Conservation (phyloP, 352 stramenopile species). For the Heterotrichella gracilis region DNA sequence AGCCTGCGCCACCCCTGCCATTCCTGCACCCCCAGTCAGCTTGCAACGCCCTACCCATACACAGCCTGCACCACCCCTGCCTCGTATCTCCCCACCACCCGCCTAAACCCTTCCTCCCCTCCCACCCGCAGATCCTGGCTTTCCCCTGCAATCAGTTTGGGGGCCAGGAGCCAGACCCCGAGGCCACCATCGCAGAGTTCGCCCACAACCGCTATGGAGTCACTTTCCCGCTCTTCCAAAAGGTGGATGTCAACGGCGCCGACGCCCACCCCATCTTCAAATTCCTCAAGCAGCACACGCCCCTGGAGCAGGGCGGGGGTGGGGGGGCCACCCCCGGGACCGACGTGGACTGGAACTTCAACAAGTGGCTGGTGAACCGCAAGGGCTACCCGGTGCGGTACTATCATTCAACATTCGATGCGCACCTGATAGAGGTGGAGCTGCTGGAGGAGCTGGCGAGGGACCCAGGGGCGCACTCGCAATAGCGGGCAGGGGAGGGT, state of each 20-base stretch:
- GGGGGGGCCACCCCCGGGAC: slow-evolving; percentile 33
- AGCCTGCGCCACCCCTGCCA: no score
- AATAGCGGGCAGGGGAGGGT: no score
- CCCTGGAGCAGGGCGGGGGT: no score
- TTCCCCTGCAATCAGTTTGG: slow-evolving; percentile 86
- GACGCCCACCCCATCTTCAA: slow-evolving; percentile 45
- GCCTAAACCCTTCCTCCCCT: no score
- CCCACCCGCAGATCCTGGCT: no score
- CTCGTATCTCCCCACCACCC: no score
- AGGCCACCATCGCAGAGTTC: slow-evolving; percentile 37
- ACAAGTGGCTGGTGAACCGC: slow-evolving; percentile 37
- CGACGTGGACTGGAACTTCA: slow-evolving; percentile 50
- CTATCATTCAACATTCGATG: slow-evolving; percentile 34
- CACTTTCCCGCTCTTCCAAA: slow-evolving; percentile 44
- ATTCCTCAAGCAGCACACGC: slow-evolving; percentile 39
- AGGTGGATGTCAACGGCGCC: slow-evolving; percentile 64
- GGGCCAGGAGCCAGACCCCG: slow-evolving; percentile 37
- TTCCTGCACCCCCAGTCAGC: no score
- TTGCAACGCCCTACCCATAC: no score
- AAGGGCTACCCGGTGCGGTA: slow-evolving; percentile 33
- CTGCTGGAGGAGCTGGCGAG: no score
- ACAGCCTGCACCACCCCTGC: no score
- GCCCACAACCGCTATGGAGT: slow-evolving; percentile 33
- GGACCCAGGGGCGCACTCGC: no score
- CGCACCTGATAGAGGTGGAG: slow-evolving; percentile 27